Base-by-base conservation (phyloP, 1,139 yeast species). In the Saccharomycopsis crataegensis region DNA sequence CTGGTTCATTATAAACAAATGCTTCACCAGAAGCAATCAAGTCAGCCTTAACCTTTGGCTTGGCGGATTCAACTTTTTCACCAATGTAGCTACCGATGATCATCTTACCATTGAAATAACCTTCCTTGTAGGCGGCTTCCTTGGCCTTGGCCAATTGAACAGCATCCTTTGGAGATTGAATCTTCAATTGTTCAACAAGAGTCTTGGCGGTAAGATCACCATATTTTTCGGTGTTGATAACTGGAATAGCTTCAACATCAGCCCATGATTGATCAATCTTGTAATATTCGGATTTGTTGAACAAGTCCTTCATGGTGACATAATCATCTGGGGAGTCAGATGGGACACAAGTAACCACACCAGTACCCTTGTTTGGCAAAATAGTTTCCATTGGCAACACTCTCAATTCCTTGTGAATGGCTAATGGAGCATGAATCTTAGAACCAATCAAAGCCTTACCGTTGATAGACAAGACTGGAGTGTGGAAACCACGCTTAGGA, bases 331-430 rank as follows among this genome's bases (percentile, higher is more conserved):
- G 98, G 56, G 98, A 91, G 71, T 91, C 97, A 14, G 96, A 86
- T 60, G 99, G 99, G 60, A 91, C 99, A 75, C 97, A 94, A 12
- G 98, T 93, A 57, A 94, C 99, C 46, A 93, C 98, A 75, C 98
- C 99, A 51, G 99, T 94, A 78, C 99, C 99, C 75, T 94, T 93
- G 57, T 83, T 77, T 45, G 96, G 95, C 69, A 93, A 77, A 57
- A 94, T 93, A 41, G 97, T 89, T 71, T 93, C 98, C 99, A 93
- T 93, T 61, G 99, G 99, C 63, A 93, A 78, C 57, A 94, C 86
- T 65, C 94, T 79, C 62, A 93, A 75, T 63, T 86, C 82, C 55
- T 81, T 74, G 68, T 82, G 75, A 17, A 76, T 77, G 14, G 97
- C 80, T 62, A 86, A 74, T 58, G 99, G 99, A 40, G 99, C 96